These are phyloP conservation scores for Fusarium temperatum DNA, from an alignment of 2,329 filamentous ascomycete species.

Conservation along the genomic window DNA sequence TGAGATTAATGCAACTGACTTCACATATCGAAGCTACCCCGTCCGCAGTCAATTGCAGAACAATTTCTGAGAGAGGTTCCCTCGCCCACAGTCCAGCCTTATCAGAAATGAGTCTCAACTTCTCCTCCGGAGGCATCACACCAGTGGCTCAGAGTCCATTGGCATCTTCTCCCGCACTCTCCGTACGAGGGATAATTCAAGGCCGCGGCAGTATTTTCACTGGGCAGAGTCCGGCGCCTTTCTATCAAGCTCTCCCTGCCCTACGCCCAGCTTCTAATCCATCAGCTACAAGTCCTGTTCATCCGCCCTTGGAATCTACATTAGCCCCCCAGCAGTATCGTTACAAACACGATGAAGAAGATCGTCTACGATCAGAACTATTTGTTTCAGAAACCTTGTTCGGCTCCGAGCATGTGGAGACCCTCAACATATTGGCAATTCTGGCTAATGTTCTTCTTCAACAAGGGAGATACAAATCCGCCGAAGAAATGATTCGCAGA, in stretches of 20 bases:
- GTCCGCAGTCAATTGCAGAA: background rate
- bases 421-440: fast-evolving
- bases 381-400: background rate
- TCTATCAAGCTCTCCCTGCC: fast-evolving
- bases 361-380: background rate
- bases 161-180: background rate
- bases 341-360: background rate
- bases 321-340: fast-evolving
- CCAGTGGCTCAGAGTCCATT: background rate
- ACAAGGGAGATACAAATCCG: background rate
- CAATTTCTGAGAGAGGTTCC: background rate
- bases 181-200: fast-evolving
- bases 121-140: fast-evolving
- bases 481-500: background rate
- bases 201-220: background rate
- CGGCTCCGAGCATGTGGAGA: background rate
- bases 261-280: fast-evolving
- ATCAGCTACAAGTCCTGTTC: fast-evolving
- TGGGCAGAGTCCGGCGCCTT: background rate
- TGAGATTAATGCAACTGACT: fast-evolving
- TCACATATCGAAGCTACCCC: background rate
- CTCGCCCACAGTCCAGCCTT: background rate
- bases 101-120: background rate
- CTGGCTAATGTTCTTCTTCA: fast-evolving
- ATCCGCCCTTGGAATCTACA: too few species aligned